Base-by-base conservation (phyloP, 441 rosid genomes). In the Jatropha podagrica region DNA sequence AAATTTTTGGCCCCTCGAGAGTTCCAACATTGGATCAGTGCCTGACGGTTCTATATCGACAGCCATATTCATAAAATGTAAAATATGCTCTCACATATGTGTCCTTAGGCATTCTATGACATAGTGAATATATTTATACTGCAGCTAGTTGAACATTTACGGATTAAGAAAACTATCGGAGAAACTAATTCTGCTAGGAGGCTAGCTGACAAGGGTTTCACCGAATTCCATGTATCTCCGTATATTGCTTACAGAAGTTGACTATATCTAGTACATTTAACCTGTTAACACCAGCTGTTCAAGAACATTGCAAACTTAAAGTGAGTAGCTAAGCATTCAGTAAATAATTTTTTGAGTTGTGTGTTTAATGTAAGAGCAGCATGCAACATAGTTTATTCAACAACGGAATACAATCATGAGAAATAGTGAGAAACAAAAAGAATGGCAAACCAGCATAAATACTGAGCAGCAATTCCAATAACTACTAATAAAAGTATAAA, bases 401-500 rank as follows among this genome's bases (percentile, higher is more conserved):
- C 23, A n/a, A 77, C 3, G 20, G 44, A 44, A 59, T 17, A 59
- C 37, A 41, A 62, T 48, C 7, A 32, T 56, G 52, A 63, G 66
- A 77, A 40, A 15, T 38, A 64, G 23, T 67, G 32, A 26, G 68
- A 18, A 5, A 52, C 42, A 14, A 68, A 59, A 65, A 54, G 61
- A 65, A 20, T 0, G 14, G 27, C 48, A 42, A 46, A 58, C 4
- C 2, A 40, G 12, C 9, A 73, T 13, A 48, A 61, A 65, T 20
- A 10, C 0, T 15, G 27, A 48, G 48, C 9, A 72, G 40, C 38
- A 26, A 41, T 9, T 46, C n/a, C 12, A 52, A 46, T 18, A 18
- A 42, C 60, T 17, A 76, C 17, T 5, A 62, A 37, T 42, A 49
- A 17, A 69, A 70, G 65, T 48, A 59, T 38, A 71, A 67, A 69